A percentile compares a stretch with the other conserved stretches of the same genome.
These are phyloP conservation scores for Hirschioporus abietinus DNA, from an alignment of 768 basidiomycete genomes.

Conservation along the genomic window DNA sequence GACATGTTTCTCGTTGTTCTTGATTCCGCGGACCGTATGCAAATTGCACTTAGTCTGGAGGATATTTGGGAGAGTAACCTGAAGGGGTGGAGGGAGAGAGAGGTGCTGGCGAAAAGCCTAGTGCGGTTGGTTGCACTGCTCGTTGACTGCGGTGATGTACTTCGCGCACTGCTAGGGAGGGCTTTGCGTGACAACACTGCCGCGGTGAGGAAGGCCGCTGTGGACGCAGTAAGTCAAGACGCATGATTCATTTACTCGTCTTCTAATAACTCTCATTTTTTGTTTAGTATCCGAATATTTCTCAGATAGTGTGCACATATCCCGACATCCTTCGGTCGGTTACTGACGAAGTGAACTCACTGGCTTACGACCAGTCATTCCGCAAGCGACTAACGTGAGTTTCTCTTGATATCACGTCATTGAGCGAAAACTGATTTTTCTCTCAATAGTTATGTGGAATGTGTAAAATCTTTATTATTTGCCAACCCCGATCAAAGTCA, in stretches of 20 bases:
- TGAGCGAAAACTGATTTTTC: slow-evolving; percentile 16
- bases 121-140: slow-evolving; percentile 38
- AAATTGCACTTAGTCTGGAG: slow-evolving; percentile 35
- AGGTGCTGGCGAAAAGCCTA: slow-evolving; percentile 56
- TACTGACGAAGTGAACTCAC: slow-evolving; percentile 16
- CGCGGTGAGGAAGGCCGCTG: slow-evolving; percentile 77
- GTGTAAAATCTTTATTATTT: slow-evolving; percentile 51
- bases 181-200: slow-evolving; percentile 76
- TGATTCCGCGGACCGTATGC: slow-evolving; percentile 38
- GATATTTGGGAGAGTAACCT: slow-evolving; percentile 54
- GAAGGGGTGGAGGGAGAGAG: slow-evolving; percentile 76
- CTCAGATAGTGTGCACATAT: background rate
- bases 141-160: slow-evolving; percentile 37
- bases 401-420: slow-evolving; percentile 13
- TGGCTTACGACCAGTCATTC: slow-evolving; percentile 44
- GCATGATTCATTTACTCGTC: background rate
- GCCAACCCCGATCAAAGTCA: slow-evolving; percentile 28
- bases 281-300: background rate
- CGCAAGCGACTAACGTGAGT: slow-evolving; percentile 71
- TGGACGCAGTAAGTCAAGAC: slow-evolving; percentile 51
- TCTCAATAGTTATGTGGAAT: slow-evolving; percentile 61
- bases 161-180: slow-evolving; percentile 50
- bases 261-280: background rate
- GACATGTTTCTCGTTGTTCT: slow-evolving; percentile 52
- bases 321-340: slow-evolving; percentile 1